Base-by-base conservation (phyloP, 1,284 basidiomycete genomes). In the Mycena sp. region DNA sequence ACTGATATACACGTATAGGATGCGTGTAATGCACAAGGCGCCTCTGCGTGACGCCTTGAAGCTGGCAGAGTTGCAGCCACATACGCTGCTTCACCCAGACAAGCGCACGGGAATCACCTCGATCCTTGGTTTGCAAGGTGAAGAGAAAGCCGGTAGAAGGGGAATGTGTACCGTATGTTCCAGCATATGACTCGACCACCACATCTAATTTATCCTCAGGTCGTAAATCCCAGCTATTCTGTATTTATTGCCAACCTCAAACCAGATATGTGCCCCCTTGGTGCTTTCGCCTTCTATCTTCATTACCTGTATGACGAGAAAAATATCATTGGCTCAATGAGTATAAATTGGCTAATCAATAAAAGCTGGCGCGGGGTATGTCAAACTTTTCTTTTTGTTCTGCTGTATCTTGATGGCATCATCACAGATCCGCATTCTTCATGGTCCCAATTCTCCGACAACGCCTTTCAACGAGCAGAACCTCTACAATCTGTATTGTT, bases 51-150 rank as follows among this genome's bases (percentile, higher is more conserved):
- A n/a, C n/a, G n/a, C n/a, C n/a, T n/a, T n/a, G n/a, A n/a, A n/a
- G n/a, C 68, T 75, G 2, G 61, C 57, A 4, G 71, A 75, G 46
- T 59, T 76, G 28, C 74, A 77, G 61, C 73, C 75, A 2, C 71
- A 71, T 35, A 50, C 32, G 1, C 61, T 69, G 19, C 54, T 70
- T 2, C 74, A 76, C 55, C 71, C 73, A 0, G 71, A 74, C 46
- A 45, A 60, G 4, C 55, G 67, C 30, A 70, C 69, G 1, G 16
- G 28, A 0, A 67, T 76, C 9, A 48, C n/a, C 11, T 52, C 63
- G 10, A 54, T 76, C 7, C 67, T 76, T 1, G 72, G 69, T 0
- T 59, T 72, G 38, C 74, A 76, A 52, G 66, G 69, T 1, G 72
- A 74, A 35, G 69, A 76, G 40, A 75, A 75, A 35, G 70, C 71